These are phyloP conservation scores for Claviceps fusiformis DNA, from an alignment of 2,329 filamentous ascomycete genomes.

Conservation along the genomic window DNA sequence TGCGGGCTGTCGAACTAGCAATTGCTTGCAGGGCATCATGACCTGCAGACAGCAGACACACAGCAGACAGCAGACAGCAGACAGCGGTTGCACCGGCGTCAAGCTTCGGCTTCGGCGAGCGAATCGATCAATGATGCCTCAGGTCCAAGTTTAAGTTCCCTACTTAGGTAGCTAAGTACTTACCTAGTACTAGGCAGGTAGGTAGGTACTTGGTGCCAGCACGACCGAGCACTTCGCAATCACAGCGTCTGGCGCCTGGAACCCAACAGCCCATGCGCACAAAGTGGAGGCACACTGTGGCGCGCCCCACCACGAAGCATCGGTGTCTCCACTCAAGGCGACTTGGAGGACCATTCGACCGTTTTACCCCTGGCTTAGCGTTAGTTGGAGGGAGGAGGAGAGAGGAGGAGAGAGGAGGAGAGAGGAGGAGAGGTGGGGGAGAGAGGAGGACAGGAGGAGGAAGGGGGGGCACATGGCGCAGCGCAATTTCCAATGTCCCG, in stretches of 20 bases:
- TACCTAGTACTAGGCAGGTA: too few relatives aligned
- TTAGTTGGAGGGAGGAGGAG: neutral
- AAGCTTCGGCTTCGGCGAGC: neutral
- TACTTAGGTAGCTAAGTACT: too few relatives aligned
- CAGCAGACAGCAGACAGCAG: too few relatives aligned
- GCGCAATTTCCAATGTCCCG: slow-evolving; percentile 1
- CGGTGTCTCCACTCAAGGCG: neutral
- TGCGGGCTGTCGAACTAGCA: too few relatives aligned
- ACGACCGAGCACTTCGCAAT: neutral
- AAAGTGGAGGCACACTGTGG: neutral
- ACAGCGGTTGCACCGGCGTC: too few relatives aligned
- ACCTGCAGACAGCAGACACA: neutral
- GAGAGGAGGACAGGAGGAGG: too few relatives aligned
- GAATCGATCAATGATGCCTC: too few relatives aligned
- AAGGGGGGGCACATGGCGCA: too few relatives aligned
- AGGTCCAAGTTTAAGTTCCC: too few relatives aligned
- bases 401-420: slow-evolving; percentile 1
- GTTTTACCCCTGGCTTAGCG: slow-evolving; percentile 9
- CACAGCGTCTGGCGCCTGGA: neutral
- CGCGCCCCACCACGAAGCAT: slow-evolving; percentile 2
- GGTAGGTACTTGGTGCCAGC: too few relatives aligned
- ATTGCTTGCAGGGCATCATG: neutral
- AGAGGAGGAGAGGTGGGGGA: too few relatives aligned
- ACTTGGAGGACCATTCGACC: neutral
- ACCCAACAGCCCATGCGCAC: neutral